Evolutionary conservation across 2,329 filamentous ascomycete genomes (phyloP).

Genomic region (Phyllosticta paracitricarpa): DNA sequence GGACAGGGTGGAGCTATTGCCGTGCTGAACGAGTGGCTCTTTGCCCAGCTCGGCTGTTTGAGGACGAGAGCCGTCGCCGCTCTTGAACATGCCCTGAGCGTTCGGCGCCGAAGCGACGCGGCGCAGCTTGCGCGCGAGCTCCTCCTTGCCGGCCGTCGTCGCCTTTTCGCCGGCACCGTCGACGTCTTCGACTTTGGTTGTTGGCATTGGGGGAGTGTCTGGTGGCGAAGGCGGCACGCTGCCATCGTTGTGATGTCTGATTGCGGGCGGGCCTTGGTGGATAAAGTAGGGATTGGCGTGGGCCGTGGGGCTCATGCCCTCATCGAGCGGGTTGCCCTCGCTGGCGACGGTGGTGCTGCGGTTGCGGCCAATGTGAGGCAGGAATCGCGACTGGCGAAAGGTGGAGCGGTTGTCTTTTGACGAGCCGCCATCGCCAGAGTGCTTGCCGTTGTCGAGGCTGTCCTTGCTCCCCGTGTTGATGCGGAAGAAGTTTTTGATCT

Average conservation of each 20-base stretch:
- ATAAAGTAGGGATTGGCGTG: constrained; percentile 95
- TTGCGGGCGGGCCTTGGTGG: constrained; percentile 85
- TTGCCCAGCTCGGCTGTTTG: constrained; percentile 81
- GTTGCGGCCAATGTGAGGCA: constrained; percentile 77
- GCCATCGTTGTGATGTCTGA: constrained; percentile 89
- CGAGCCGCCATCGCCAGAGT: constrained; percentile 32
- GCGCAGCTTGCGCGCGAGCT: constrained; percentile 82
- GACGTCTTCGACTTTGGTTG: constrained; percentile 55
- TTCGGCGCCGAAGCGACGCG: constrained; percentile 95
- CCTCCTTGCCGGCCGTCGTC: constrained; percentile 77
- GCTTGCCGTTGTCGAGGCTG: constrained; percentile 26
- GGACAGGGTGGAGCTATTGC: constrained; percentile 42
- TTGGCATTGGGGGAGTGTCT: constrained; percentile 64
- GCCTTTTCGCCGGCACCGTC: constrained; percentile 55
- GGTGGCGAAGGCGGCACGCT: constrained; percentile 89
- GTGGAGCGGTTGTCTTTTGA: constrained; percentile 51
- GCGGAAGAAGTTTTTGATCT: constrained; percentile 61
- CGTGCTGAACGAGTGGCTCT: constrained; percentile 58
- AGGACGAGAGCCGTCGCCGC: constrained; percentile 46
- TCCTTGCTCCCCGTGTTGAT: constrained; percentile 48
- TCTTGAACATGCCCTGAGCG: constrained; percentile 78
- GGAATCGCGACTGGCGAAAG: constrained; percentile 79
- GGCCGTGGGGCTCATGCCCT: constrained; percentile 81
- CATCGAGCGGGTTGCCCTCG: constrained; percentile 84
- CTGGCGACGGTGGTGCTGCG: constrained; percentile 85